Conservation (phyloP, 2,329 filamentous ascomycete species). For the Lachnellula suecica region DNA sequence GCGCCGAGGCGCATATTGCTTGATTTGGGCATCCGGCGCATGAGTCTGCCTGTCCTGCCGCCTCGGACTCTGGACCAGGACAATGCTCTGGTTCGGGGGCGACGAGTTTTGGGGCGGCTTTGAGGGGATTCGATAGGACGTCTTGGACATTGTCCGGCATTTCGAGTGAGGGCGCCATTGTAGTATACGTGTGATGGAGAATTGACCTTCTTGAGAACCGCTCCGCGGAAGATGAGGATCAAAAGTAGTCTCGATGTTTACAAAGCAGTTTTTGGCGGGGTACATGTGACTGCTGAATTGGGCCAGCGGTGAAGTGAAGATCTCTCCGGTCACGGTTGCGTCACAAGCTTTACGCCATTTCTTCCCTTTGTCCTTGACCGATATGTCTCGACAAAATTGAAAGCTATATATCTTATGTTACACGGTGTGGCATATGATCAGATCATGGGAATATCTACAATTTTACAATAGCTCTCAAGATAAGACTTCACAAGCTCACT, state of each 20-base stretch:
- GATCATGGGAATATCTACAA: neutral
- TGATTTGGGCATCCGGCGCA: constrained; percentile 97
- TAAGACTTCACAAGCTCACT: neutral
- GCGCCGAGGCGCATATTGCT: constrained; percentile 87
- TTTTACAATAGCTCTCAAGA: neutral
- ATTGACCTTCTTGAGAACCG: neutral
- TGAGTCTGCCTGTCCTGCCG: constrained; percentile 71
- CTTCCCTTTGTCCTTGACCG: neutral
- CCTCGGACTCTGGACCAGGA: constrained; percentile 80
- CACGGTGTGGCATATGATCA: neutral
- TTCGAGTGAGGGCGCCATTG: constrained; percentile 81
- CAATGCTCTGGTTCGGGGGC: constrained; percentile 97
- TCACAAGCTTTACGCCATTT: too few species aligned
- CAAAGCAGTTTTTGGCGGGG: neutral
- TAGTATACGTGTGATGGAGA: constrained; percentile 1
- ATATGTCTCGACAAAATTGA: neutral
- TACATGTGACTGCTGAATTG: neutral
- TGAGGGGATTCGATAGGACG: constrained; percentile 73
- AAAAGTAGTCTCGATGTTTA: neutral
- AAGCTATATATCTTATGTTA: neutral
- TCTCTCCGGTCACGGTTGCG: neutral
- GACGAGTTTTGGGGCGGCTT: constrained; percentile 78
- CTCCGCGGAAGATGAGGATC: neutral
- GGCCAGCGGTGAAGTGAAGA: neutral
- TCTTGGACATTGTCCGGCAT: constrained; percentile 67